Evolutionary conservation across 2,329 filamentous ascomycete genomes (phyloP).

Genomic region (Leptographium procerum): DNA sequence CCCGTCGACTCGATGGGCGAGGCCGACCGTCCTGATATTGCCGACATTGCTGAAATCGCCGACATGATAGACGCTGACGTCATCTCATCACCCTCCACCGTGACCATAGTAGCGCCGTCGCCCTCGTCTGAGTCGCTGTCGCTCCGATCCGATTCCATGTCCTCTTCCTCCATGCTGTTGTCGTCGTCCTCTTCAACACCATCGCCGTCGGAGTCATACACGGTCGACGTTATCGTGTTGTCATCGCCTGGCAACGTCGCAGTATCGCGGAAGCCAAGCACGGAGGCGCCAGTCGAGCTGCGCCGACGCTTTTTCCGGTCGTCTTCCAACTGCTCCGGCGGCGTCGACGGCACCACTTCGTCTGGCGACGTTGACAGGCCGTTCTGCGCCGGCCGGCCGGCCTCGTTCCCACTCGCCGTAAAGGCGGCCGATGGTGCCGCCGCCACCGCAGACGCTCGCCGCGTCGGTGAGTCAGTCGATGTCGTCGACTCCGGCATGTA

Average conservation of each 20-base stretch:
- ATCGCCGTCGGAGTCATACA: slow-evolving; percentile 57
- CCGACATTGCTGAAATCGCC: slow-evolving; percentile 8
- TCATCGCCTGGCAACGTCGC: too few relatives aligned
- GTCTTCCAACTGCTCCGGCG: slow-evolving; percentile 32
- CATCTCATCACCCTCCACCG: slow-evolving; percentile 66
- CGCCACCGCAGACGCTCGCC: slow-evolving; percentile 55
- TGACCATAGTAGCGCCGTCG: slow-evolving; percentile 74
- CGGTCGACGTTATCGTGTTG: slow-evolving; percentile 62
- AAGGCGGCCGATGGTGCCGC: slow-evolving; percentile 21
- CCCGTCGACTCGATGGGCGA: slow-evolving; percentile 55
- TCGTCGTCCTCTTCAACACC: slow-evolving; percentile 42
- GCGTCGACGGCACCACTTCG: not conserved
- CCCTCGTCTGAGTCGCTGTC: slow-evolving; percentile 46
- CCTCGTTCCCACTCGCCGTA: not conserved
- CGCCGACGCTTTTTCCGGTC: slow-evolving; percentile 47
- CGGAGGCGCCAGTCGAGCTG: slow-evolving; percentile 29
- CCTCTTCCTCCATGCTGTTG: slow-evolving; percentile 31
- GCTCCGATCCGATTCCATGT: slow-evolving; percentile 33
- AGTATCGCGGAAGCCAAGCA: slow-evolving; percentile 25
- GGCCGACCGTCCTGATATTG: slow-evolving; percentile 38
- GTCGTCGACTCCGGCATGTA: slow-evolving; percentile 79
- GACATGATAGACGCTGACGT: slow-evolving; percentile 58
- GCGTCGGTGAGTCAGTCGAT: slow-evolving; percentile 63
- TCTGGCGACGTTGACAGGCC: slow-evolving; percentile 24
- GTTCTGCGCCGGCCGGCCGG: too few relatives aligned